Evolutionary conservation across 208 protist genomes (phyloP).

Genomic region (Wallacemonas sp.): DNA sequence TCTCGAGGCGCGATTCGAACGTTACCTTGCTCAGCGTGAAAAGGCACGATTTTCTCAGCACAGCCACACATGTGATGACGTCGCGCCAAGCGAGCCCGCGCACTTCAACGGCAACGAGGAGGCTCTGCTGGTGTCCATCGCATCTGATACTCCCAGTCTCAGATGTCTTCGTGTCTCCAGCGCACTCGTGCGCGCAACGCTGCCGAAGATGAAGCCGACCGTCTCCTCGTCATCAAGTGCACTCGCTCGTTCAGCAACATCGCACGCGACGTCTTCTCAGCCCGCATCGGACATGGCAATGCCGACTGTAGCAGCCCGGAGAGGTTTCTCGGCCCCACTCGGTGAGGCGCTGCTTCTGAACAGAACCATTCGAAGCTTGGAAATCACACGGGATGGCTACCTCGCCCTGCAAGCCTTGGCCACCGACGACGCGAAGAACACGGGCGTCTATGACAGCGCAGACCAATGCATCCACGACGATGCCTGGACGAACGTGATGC

Average conservation of each 20-base stretch:
- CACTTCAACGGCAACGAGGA: neutral
- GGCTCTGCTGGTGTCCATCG: conserved; percentile 19
- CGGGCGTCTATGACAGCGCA: neutral
- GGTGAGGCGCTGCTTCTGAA: conserved; percentile 7
- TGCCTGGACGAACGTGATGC: conserved; percentile 19
- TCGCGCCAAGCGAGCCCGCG: neutral
- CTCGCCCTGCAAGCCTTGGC: conserved; percentile 3
- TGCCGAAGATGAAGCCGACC: neutral
- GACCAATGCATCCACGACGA: too few species aligned
- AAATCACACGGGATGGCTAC: conserved; percentile 17
- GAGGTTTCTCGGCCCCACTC: neutral
- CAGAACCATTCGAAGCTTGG: conserved; percentile 19
- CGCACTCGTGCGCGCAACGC: conserved; percentile 1
- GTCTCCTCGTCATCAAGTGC: too few species aligned
- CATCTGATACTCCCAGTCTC: conserved; percentile 20
- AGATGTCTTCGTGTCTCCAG: conserved; percentile 23
- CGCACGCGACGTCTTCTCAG: too few species aligned
- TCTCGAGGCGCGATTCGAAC: too few species aligned
- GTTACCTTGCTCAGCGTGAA: too few species aligned
- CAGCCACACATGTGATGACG: neutral
- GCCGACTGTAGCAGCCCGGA: neutral
- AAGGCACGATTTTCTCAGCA: neutral
- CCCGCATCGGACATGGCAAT: neutral
- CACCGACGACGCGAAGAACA: neutral
- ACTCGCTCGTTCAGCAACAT: too few species aligned